Conservation (phyloP, 83 land plant genomes). For the Diphasiastrum complanatum region DNA sequence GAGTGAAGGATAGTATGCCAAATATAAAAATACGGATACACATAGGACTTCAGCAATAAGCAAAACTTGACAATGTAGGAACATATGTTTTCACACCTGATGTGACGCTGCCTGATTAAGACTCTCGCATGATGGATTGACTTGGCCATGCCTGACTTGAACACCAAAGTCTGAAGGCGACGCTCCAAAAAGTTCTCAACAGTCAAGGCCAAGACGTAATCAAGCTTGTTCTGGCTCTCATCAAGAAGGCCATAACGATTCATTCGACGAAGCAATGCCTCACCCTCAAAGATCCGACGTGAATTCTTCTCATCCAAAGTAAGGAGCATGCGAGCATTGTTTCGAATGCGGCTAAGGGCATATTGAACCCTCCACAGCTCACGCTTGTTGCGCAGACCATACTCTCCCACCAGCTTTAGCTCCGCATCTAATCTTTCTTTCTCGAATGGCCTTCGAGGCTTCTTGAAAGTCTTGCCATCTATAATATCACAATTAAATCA, state of each 20-base stretch:
- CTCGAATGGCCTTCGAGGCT: slow-evolving; percentile 41
- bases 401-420: slow-evolving; percentile 47
- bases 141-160: slow-evolving; percentile 9
- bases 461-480: slow-evolving; percentile 48
- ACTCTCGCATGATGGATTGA: slow-evolving; percentile 7
- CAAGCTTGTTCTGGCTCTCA: slow-evolving; percentile 21
- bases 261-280: slow-evolving; percentile 48
- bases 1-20: too few species aligned
- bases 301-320: slow-evolving; percentile 52
- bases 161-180: slow-evolving; percentile 5
- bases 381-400: slow-evolving; percentile 41
- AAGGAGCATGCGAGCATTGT: slow-evolving; percentile 34
- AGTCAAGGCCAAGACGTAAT: slow-evolving; percentile 17
- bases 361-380: slow-evolving; percentile 54
- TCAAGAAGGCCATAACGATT: slow-evolving; percentile 43
- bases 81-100: too few species aligned
- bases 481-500: too few species aligned
- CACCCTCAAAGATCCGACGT: slow-evolving; percentile 48
- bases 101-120: slow-evolving; percentile 3
- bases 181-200: slow-evolving; percentile 7
- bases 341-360: slow-evolving; percentile 42
- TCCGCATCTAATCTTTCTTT: slow-evolving; percentile 23
- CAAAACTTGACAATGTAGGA: too few species aligned
- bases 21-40: too few species aligned
- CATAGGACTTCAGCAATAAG: too few species aligned